Base-by-base conservation (phyloP, 805 yeast species). In the Saccharomycopsis sp. region DNA sequence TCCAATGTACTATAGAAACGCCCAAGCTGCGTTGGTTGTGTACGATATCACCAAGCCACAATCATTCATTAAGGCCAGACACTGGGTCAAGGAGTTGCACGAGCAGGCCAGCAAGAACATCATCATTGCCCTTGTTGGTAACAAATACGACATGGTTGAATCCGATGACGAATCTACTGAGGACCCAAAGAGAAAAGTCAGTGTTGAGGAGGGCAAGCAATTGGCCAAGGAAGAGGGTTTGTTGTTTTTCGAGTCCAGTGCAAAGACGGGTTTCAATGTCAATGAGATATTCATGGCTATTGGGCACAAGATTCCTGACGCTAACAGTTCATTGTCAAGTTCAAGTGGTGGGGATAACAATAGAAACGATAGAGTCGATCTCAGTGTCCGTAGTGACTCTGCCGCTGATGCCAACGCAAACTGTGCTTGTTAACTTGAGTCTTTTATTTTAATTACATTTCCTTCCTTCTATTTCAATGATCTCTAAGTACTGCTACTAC, bases 1-100 rank as follows among this genome's bases (percentile, higher is more conserved):
- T 1, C 97, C 97, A 21, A 81, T 89, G 92, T 89, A 89, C 63
- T 89, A 89, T 65, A 74, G 98, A 58, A 89, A 92, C 56, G 96
- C 98, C 12, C 96, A 88, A 59, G 94, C 95, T 20, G 97, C 97
- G 0, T 66, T 89, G 48, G 95, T 92, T 10, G 98, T 89, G 7
- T 89, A 89, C 59, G 98, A 89, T 55, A 75, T 89, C 51, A 88
- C 97, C 30, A 87, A 87, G 56, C 95, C 96, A 2, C 92, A 94
- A 10, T 81, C 94, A 18, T 89, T 89, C 53, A 80, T 87, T 53
- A 87, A 89, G 61, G 97, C 97, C 5, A 81, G 96, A 53, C 96
- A 89, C 63, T 89, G 98, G 98, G 95, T 89, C 41, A 83, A 83
- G 56, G 97, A 89, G 59, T 71, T 89, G 51, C 94, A 86, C 56